Base-by-base conservation (phyloP, 2,329 filamentous ascomycete species). In the Leptodontidium sp. region DNA sequence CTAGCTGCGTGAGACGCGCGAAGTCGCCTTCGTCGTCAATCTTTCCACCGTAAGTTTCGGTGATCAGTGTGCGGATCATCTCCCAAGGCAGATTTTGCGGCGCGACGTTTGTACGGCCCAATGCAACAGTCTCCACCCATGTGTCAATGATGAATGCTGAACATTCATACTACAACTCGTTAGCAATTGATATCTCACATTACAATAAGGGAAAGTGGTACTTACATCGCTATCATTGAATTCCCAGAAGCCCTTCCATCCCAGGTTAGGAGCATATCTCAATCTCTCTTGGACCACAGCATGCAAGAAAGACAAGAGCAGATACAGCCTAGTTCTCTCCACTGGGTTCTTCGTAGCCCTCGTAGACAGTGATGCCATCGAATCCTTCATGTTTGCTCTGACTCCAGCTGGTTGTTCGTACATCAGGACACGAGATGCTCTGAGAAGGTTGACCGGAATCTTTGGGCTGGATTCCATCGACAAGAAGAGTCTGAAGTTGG, bases 211-310 rank as follows among this genome's bases (percentile, higher is more conserved):
- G 26, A 40, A 1, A 9, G n/a, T 6, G 38, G 17, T 21, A 90
- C 93, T 92, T 88, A 97, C 93, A 82, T 99, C 96, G 75, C 94
- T 97, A 81, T 99, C 97, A 79, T 99, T 99, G 81, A 99, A 99
- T 81, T 99, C 97, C 96, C 97, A 99, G 86, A 98, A 97, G 65
- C 94, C 93, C 84, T 97, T 98, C 96, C 96, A 99, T 70, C 96
- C 96, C 66, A 99, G 84, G 67, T 87, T 95, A 0, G 96, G 97
- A 29, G 95, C 94, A 79, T 99, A 99, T 71, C 96, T 91, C 71
- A 99, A 84, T 75, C 97, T 87, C 81, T 99, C 96, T 80, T 99
- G 96, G 12, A 98, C 90, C 47, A 99, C 94, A 7, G 96, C 97
- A 79, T 99, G 96, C 75, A 99, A 79, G 87, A 99, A 98, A 2